phyloP scores from a whole-genome alignment of 257 asterid species.

The Lavandula angustifolia region DNA sequence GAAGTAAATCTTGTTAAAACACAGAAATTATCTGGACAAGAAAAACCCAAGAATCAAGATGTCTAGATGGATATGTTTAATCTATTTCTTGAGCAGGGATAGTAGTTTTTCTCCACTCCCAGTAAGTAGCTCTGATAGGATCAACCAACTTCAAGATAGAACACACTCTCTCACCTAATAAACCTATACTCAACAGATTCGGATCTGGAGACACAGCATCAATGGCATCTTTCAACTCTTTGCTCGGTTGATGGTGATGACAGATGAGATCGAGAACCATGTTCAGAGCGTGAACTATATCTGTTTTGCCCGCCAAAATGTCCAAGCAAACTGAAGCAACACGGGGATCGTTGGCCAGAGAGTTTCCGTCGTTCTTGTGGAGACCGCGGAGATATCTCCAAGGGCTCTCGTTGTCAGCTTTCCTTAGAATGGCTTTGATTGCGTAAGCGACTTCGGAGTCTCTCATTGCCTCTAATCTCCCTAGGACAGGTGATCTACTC shows the following conservation, averaged over 20 bases:
- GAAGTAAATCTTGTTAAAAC: no score
- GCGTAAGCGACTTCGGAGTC: conserved; percentile 81
- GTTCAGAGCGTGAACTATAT: conserved; percentile 63
- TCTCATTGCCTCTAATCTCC: conserved; percentile 65
- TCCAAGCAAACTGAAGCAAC: conserved; percentile 66
- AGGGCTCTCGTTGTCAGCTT: conserved; percentile 86
- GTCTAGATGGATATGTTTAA: no score
- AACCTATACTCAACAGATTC: conserved; percentile 32
- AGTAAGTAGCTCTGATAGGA: conserved; percentile 76
- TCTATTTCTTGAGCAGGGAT: conserved; percentile 27
- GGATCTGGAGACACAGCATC: conserved; percentile 41
- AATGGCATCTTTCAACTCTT: conserved; percentile 58
- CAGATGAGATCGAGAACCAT: conserved; percentile 78
- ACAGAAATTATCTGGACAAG: no score
- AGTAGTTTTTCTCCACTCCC: conserved; percentile 82
- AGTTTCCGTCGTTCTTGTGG: conserved; percentile 47
- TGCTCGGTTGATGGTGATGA: conserved; percentile 55
- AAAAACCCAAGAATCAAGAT: no score
- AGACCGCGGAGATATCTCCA: conserved; percentile 98
- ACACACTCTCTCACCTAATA: conserved; percentile 46
- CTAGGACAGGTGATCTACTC: conserved; percentile 78
- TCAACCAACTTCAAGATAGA: conserved; percentile 60
- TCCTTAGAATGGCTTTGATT: conserved; percentile 58
- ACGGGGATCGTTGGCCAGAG: conserved; percentile 59
- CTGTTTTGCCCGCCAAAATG: conserved; percentile 47